Conservation (phyloP, 768 basidiomycete genomes). For the Gyrodon lividus region DNA sequence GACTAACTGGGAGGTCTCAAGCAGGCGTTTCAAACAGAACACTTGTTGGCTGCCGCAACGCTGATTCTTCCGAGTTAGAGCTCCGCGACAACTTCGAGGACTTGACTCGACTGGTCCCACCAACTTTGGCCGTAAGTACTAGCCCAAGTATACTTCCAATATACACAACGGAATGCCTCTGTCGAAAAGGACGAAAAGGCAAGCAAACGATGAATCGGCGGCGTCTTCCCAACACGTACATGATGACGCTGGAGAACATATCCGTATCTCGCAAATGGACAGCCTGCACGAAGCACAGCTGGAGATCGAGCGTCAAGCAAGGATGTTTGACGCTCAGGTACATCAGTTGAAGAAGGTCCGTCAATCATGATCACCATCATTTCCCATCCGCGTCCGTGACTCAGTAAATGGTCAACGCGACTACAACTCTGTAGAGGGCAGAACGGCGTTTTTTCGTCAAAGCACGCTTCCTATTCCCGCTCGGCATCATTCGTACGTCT, state of each 20-base stretch:
- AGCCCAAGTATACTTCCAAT: too few relatives aligned
- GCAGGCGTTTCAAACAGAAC: too few relatives aligned
- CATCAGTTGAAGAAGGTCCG: conserved; percentile 25
- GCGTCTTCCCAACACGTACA: conserved; percentile 14
- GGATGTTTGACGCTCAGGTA: conserved; percentile 23
- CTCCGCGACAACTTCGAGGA: too few relatives aligned
- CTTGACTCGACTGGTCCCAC: too few relatives aligned
- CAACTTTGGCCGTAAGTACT: too few relatives aligned
- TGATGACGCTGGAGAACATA: not conserved
- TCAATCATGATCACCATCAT: not conserved
- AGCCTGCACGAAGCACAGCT: conserved; percentile 15
- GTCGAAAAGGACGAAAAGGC: conserved; percentile 34
- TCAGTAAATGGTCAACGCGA: not conserved
- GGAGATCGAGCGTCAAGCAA: conserved; percentile 25
- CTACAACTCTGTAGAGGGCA: conserved; percentile 9
- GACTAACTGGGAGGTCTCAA: too few relatives aligned
- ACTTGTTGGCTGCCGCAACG: too few relatives aligned
- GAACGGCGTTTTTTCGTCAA: conserved; percentile 23
- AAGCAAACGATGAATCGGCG: conserved; percentile 10
- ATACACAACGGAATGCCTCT: conserved; percentile 28
- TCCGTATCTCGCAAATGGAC: conserved; percentile 2
- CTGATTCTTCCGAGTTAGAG: too few relatives aligned
- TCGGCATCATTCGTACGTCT: conserved; percentile 62
- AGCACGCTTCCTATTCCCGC: conserved; percentile 62
- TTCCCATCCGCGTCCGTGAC: not conserved